Evolutionary conservation across 1,284 basidiomycete species (phyloP), one percentile per base, ranked within the genome.

Genomic region (Marasmius tenuissimus): DNA sequence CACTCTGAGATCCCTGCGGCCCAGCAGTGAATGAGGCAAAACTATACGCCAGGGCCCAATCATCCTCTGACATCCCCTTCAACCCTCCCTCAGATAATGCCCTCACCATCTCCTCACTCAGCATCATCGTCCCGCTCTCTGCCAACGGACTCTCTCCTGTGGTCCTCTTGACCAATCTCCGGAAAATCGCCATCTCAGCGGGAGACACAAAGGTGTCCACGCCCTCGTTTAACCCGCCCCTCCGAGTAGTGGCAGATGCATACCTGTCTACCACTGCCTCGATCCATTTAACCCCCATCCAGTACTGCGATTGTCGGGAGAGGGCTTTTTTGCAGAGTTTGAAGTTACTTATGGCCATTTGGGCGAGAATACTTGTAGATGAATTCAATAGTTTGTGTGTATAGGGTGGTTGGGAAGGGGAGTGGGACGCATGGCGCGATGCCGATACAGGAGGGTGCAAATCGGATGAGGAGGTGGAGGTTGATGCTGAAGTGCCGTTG

Each of bases 181-280:
- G 55, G 52, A 62, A 54, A 38, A 54, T 58, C 49, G 54, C 57
- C 50, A 60, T 61, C 50, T 63, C 62, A 14, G 54, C 39, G 4
- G 40, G 55, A 39, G 39, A 52, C 5, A 63, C 56, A 54, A 63
- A 63, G 12, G 56, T 60, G 34, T 61, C 62, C 39, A 63, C 59
- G 20, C 62, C 59, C 49, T 63, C 62, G 9, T 47, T 61, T 52
- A 33, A 58, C 60, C 48, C 58, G 12, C 38, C 59, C 60, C 11
- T 39, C 48, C 53, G 56, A 20, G n/a, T 58, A 50, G 53, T 56
- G 56, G 37, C 53, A 47, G 34, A 39, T 58, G 62, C 62, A 33
- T 63, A 61, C 62, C 58, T 60, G 20, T 63, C 62, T 10, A 63
- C 59, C n/a, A 60, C 62, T 14, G 62, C 59, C 38, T 60, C 59